A percentile compares a stretch with the other conserved stretches of the same genome.
Evolutionary conservation across 176 grass and related monocot genomes (phyloP).

Genomic region (sorghum (Sorghum bicolor)): Sorghum_bicolor_NCBIv3 NC_012870.2:70746501-70747000

Average conservation of each 20-base stretch:
- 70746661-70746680: background rate
- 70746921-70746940: background rate
- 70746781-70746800: background rate
- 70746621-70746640: conserved; percentile 7
- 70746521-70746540: conserved; percentile 63
- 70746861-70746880: background rate
- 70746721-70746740: background rate
- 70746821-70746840: background rate
- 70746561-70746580: conserved; percentile 10
- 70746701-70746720: background rate
- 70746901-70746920: background rate
- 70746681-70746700: background rate
- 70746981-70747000: background rate
- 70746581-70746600: background rate
- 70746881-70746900: background rate
- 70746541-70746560: conserved; percentile 12
- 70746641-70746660: background rate
- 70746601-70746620: conserved; percentile 18
- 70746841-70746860: background rate
- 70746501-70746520: conserved; percentile 48
- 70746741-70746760: background rate
- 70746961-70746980: background rate
- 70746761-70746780: background rate
- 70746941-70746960: background rate
- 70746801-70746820: background rate